These are phyloP conservation scores for Pleurotus tuoliensis DNA, from an alignment of 768 basidiomycete genomes.

Conservation along the genomic window DNA sequence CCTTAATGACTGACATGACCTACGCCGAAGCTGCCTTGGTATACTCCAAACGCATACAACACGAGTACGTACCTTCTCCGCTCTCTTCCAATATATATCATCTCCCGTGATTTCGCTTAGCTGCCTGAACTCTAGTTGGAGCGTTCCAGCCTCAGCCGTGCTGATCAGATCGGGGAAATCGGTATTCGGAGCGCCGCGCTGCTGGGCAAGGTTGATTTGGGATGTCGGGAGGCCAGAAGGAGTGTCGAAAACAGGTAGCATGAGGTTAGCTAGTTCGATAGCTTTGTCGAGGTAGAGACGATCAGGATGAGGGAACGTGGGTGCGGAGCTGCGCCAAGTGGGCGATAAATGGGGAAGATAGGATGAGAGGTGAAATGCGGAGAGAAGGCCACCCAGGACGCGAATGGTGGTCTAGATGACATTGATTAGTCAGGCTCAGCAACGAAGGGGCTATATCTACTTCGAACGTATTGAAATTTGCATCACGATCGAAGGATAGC, in stretches of 20 bases:
- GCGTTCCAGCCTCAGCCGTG: conserved; percentile 83
- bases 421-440: not conserved
- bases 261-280: conserved; percentile 79
- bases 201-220: conserved; percentile 65
- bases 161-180: conserved; percentile 64
- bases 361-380: conserved; percentile 76
- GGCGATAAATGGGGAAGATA: not conserved
- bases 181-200: conserved; percentile 54
- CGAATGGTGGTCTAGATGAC: conserved; percentile 79
- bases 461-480: conserved; percentile 86
- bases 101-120: conserved; percentile 77
- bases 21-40: conserved; percentile 12
- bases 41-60: no score
- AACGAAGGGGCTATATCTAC: conserved; percentile 33
- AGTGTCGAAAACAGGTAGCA: conserved; percentile 80
- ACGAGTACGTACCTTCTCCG: conserved; percentile 51
- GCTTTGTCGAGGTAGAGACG: conserved; percentile 66
- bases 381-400: conserved; percentile 84
- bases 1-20: conserved; percentile 69
- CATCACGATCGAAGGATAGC: conserved; percentile 75
- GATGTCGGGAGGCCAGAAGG: conserved; percentile 80
- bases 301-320: conserved; percentile 34
- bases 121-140: conserved; percentile 91
- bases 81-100: conserved; percentile 76
- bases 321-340: not conserved